Percentiles rank a stretch among this genome's conserved stretches.
Evolutionary conservation across 805 yeast species (phyloP).

Genomic region (Candida dajiaensis): DNA sequence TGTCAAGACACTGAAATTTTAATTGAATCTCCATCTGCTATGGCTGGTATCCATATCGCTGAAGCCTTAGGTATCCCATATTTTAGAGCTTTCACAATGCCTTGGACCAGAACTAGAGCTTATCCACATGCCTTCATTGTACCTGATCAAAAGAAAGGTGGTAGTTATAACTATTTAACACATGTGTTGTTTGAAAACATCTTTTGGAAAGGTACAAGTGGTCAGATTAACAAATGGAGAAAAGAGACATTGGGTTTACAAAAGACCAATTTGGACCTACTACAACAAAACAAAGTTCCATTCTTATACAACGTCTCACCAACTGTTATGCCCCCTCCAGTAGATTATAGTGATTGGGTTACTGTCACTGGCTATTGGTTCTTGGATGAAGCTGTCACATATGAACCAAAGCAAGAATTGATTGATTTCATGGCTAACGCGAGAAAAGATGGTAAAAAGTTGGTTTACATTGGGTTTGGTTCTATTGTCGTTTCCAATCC

Average conservation of each 20-base stretch:
- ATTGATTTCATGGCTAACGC: conserved; percentile 59
- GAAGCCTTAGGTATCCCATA: conserved; percentile 88
- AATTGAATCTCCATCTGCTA: conserved; percentile 94
- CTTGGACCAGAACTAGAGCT: conserved; percentile 94
- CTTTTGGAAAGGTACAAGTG: conserved; percentile 87
- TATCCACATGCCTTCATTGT: conserved; percentile 96
- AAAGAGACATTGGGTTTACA: conserved; percentile 56
- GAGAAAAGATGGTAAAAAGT: conserved; percentile 48
- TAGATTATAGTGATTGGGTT: conserved; percentile 94
- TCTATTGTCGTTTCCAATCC: conserved; percentile 90
- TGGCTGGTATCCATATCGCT: conserved; percentile 94
- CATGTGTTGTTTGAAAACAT: conserved; percentile 90
- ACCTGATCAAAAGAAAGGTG: conserved; percentile 90
- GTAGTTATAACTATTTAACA: conserved; percentile 86
- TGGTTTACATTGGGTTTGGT: conserved; percentile 93
- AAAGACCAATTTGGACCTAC: conserved; percentile 58
- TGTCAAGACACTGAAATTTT: conserved; percentile 76
- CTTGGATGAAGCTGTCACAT: conserved; percentile 56
- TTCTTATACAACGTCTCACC: conserved; percentile 89
- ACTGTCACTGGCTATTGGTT: conserved; percentile 96
- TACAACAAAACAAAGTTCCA: conserved; percentile 79
- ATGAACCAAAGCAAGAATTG: conserved; percentile 56
- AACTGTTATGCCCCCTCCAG: conserved; percentile 82
- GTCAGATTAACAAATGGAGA: conserved; percentile 87
- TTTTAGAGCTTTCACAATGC: conserved; percentile 95